Evolutionary conservation across 805 yeast genomes (phyloP).

Genomic region (Candida argentea): DNA sequence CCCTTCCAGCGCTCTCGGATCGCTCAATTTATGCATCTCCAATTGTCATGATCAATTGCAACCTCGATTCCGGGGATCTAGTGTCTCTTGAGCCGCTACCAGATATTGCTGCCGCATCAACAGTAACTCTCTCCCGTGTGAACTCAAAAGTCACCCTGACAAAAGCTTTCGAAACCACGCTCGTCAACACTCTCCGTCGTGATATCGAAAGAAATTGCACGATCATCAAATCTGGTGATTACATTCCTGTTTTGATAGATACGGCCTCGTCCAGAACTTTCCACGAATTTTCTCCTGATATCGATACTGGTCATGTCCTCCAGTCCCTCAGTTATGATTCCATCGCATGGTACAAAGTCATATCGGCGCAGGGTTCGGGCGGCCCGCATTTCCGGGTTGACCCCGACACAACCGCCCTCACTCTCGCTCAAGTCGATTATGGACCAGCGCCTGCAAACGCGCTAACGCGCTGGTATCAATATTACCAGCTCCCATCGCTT

Average conservation of each 20-base stretch:
- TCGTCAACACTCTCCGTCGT: slow-evolving; percentile 46
- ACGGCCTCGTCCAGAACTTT: slow-evolving; percentile 51
- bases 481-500: slow-evolving; percentile 31
- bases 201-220: no score
- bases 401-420: slow-evolving; percentile 57
- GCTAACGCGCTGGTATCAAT: slow-evolving; percentile 35
- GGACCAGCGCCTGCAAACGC: slow-evolving; percentile 25
- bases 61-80: slow-evolving; percentile 14
- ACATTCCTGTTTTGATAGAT: slow-evolving; percentile 73
- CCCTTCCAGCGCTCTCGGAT: no score
- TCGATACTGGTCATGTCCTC: slow-evolving; percentile 18
- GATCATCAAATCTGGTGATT: no score
- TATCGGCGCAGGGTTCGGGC: slow-evolving; percentile 37
- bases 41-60: slow-evolving; percentile 41
- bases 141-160: slow-evolving; percentile 64
- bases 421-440: slow-evolving; percentile 52
- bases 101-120: slow-evolving; percentile 41
- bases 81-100: slow-evolving; percentile 18
- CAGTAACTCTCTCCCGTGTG: slow-evolving; percentile 56
- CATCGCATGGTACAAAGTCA: slow-evolving; percentile 78
- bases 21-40: slow-evolving; percentile 58
- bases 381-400: slow-evolving; percentile 48
- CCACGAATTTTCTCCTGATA: slow-evolving; percentile 24
- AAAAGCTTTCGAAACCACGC: slow-evolving; percentile 47
- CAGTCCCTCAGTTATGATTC: slow-evolving; percentile 60